Evolutionary conservation across 495 filamentous ascomycete species (phyloP).

Genomic region (Rostrohypoxylon terebratum): DNA sequence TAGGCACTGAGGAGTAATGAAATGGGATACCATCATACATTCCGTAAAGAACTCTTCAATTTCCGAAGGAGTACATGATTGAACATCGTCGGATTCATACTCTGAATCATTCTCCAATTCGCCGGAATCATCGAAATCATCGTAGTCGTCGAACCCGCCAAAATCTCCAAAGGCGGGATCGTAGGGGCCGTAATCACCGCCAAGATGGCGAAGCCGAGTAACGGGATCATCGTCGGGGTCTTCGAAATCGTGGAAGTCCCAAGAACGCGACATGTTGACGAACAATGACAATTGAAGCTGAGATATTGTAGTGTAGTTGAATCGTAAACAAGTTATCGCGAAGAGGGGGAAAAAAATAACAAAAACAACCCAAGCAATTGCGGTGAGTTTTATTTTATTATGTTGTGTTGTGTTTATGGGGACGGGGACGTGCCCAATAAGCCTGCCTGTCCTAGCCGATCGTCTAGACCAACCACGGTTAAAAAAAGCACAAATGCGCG

Average conservation of each 20-base stretch:
- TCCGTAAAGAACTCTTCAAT: not conserved
- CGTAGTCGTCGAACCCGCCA: not conserved
- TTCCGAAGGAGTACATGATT: not conserved
- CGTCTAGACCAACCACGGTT: not conserved
- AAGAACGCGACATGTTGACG: not conserved
- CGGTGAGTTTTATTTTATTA: not conserved
- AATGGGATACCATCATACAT: not conserved
- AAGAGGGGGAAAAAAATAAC: not conserved
- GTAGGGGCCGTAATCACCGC: conserved; percentile 1
- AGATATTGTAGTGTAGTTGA: not conserved
- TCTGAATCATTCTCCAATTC: not conserved
- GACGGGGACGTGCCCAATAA: not conserved
- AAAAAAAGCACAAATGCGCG: not conserved
- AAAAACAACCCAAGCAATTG: too few relatives aligned
- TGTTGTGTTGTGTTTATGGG: not conserved
- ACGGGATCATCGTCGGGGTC: conserved; percentile 7
- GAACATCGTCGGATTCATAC: not conserved
- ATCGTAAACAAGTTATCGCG: not conserved
- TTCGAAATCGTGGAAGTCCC: conserved; percentile 13
- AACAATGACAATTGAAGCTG: not conserved
- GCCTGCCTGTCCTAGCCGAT: too few relatives aligned
- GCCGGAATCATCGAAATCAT: not conserved
- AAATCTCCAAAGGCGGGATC: not conserved
- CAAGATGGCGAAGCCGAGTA: conserved; percentile 13
- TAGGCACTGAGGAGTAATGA: not conserved